Base-by-base conservation (phyloP, 2,329 filamentous ascomycete species). In the Xylaria sp. region DNA sequence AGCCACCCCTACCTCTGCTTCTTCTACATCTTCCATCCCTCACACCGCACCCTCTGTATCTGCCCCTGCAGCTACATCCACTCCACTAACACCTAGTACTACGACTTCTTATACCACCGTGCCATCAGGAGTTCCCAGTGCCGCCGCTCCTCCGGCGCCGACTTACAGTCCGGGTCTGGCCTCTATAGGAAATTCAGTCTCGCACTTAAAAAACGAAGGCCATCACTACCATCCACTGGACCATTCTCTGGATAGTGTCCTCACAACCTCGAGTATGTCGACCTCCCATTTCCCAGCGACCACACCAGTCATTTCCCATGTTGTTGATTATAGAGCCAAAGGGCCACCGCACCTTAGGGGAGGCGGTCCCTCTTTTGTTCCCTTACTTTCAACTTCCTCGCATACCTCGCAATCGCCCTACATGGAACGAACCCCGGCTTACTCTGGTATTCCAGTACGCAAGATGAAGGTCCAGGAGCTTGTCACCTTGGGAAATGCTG, bases 381-480 rank as follows among this genome's bases (percentile, higher is more conserved):
- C 80, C 75, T 77, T 75, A 72, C 70, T 73, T 69, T 61, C 74
- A 73, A 75, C 76, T 64, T 65, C 68, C 62, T 76, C 73, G 76
- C 73, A 70, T 56, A 73, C 72, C 73, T 57, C 72, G 74, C 74
- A 72, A 64, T 72, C 75, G 70, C 71, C 72, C 34, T 74, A 74
- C 68, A 75, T 75, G 74, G 78, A 75, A 70, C 77, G 72, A 74
- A 73, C 69, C 55, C 74, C 77, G 75, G 79, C 85, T 88, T 80
- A 88, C 82, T 76, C 77, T 76, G 76, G 73, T 74, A 70, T 70
- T 79, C 72, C 80, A 89, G 88, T 86, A 79, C 88, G 87, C 81
- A 90, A 87, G 78, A 90, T 94, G 81, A 89, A 87, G 77, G 89
- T 96, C 76, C 88, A 91, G 79, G 91, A 94, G 75, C 89, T 96